Evolutionary conservation across 2,329 filamentous ascomycete species (phyloP), one percentile per base, ranked within the genome.

Genomic region (Colletotrichum aenigma): DNA sequence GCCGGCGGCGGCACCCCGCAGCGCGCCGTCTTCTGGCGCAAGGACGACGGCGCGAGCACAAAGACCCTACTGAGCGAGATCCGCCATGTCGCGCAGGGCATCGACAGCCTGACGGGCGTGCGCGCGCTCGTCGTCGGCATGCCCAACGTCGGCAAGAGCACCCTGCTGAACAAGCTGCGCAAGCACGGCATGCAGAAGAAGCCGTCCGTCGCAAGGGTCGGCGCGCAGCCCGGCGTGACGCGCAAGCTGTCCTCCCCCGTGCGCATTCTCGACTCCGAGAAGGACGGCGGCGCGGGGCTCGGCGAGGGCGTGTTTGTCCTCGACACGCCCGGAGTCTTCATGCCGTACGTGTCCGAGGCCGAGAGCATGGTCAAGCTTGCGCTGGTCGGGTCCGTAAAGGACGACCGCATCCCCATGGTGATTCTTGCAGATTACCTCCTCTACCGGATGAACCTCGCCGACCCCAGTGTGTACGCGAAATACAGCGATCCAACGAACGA

Each of bases 61-160:
- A 79, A 78, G 7, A 70, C 78, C 4, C 82, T 92, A 5, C 81
- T 91, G 13, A 77, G 77, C 21, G 80, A 82, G 36, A 81, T 87
- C 21, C 83, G 81, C 48, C 78, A 82, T 52, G 76, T 81, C 21
- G 84, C 84, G 21, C 75, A 69, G 18, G 78, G 77, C 3, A 78
- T 83, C 24, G 84, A 92, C 79, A 91, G 91, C 26, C 86, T 98
- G n/a, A 93, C 94, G 9, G 96, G 96, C n/a, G 90, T 95, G 79
- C 92, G 96, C 65, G 91, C 96, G 72, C 91, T 99, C 83, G 91
- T 98, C 1, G 96, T 98, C 16, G 97, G 97, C 71, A 98, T 99
- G 96, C 97, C 97, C 43, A 99, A 99, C 82, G 95, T 98, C 1
- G 97, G 97, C 43, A 99, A 99, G 86, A 98, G 95, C 62, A 96